These are phyloP conservation scores for Solanum dulcamara DNA, from an alignment of 257 asterid species.

Conservation along the genomic window DNA sequence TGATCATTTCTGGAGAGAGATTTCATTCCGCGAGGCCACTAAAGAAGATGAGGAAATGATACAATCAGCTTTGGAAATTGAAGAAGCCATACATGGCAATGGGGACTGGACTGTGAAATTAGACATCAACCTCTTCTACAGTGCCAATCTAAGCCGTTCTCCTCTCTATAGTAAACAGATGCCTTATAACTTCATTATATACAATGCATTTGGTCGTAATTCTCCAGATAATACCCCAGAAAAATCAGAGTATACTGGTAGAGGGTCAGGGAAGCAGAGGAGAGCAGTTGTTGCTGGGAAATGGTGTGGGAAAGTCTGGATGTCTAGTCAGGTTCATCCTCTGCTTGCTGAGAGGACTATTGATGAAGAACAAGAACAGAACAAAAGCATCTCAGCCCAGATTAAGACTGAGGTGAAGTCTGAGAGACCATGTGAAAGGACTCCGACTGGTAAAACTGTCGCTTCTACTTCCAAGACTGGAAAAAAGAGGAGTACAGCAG, in stretches of 20 bases:
- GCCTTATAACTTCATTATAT: slow-evolving; percentile 71
- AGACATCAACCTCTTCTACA: slow-evolving; percentile 86
- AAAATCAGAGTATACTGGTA: slow-evolving; percentile 24
- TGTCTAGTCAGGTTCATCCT: slow-evolving; percentile 88
- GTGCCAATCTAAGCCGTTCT: slow-evolving; percentile 90
- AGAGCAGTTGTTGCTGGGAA: slow-evolving; percentile 80
- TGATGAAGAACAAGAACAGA: slow-evolving; percentile 33
- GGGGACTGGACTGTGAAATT: slow-evolving; percentile 98
- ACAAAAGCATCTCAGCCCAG: slow-evolving; percentile 7
- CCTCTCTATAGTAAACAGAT: slow-evolving; percentile 93
- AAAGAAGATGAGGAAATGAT: slow-evolving; percentile 60
- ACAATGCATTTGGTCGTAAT: slow-evolving; percentile 71
- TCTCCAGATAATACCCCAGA: slow-evolving; percentile 20
- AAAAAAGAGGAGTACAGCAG: slow-evolving; percentile 39
- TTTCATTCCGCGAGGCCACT: slow-evolving; percentile 55
- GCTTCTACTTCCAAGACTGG: slow-evolving; percentile 19
- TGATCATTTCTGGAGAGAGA: slow-evolving; percentile 38
- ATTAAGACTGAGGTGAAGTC: slow-evolving; percentile 27
- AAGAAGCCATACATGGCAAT: slow-evolving; percentile 77
- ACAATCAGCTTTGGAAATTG: slow-evolving; percentile 59
- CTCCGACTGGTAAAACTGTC: slow-evolving; percentile 15
- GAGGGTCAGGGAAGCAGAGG: slow-evolving; percentile 50
- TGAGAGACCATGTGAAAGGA: slow-evolving; percentile 28
- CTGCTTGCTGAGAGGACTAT: slow-evolving; percentile 40
- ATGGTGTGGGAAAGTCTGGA: slow-evolving; percentile 99